These are phyloP conservation scores for Eucalyptus rudis DNA, from an alignment of 345 rosid species.

Conservation along the genomic window DNA sequence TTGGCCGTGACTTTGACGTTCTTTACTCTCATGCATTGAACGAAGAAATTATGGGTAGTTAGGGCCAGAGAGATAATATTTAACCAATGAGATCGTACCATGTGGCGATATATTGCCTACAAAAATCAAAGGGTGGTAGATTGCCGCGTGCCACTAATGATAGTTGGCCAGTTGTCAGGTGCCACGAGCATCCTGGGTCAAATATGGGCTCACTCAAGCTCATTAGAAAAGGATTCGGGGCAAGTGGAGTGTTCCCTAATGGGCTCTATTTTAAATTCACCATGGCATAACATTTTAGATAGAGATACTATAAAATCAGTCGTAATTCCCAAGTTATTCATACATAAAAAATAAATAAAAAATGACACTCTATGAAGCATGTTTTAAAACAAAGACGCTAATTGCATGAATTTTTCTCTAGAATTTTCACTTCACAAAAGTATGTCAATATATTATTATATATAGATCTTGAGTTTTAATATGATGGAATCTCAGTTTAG, in stretches of 20 bases:
- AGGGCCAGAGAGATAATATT: neutral
- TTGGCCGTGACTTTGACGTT: neutral
- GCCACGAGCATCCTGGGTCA: neutral
- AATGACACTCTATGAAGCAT: neutral
- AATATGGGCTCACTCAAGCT: neutral
- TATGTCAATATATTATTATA: neutral
- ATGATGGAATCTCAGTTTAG: neutral
- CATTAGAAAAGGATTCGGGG: neutral
- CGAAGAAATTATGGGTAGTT: neutral
- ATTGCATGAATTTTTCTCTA: neutral
- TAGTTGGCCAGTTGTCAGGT: neutral
- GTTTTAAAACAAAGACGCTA: neutral
- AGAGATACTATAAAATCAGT: neutral
- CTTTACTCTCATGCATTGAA: neutral
- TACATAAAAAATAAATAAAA: neutral
- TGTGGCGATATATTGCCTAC: neutral
- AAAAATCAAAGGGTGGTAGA: neutral
- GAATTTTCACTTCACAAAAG: neutral
- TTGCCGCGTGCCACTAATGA: neutral
- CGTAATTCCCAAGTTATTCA: neutral
- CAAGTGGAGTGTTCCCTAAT: neutral
- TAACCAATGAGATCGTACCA: neutral
- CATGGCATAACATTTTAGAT: neutral
- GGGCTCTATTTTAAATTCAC: neutral
- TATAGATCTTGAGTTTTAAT: neutral